Evolutionary conservation across 2,329 filamentous ascomycete species (phyloP), one percentile per base, ranked within the genome.

Genomic region (Botrytis elliptica): DNA sequence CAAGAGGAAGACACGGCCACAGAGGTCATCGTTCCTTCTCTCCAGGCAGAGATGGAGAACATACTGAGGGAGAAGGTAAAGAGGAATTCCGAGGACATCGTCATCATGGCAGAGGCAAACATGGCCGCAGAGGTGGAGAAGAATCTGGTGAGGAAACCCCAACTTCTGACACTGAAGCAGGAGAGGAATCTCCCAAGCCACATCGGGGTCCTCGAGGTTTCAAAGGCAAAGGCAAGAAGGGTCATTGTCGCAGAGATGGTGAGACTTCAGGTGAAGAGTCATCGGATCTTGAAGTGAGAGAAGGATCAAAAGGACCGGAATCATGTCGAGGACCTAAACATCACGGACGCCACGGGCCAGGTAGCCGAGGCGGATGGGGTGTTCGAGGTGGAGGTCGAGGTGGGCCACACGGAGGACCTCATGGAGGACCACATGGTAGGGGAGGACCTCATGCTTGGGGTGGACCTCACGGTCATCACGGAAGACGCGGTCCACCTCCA

Each of bases 81-180:
- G 76, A 78, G 62, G 74, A 67, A 49, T 49, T 29, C 22, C 33
- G 52, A 73, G 72, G 83, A 84, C 75, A 84, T 84, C 74, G 77
- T 79, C 20, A 83, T 83, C 36, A 76, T 77, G 22, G 81, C 80
- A 70, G 49, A 72, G 68, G 60, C 4, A 46, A 74, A 70, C 60
- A 73, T 71, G 14, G 29, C 20, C 59, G 44, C n/a, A 59, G n/a
- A 59, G 60, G 65, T 38, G 64, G 59, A 22, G 74, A 59, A 36
- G 42, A 44, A 49, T 69, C 71, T n/a, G 70, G 59, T 8, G 75
- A 75, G 16, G 71, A 73, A 66, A 68, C 65, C 33, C 67, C 69
- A 36, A 70, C 67, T 25, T 73, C 71, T 20, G 71, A 73, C 25
- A n/a, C 25, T 20, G 71, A 64, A 60, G 72, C 42, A 18, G 46